Percentiles rank a stretch among this genome's conserved stretches.
phyloP scores from a whole-genome alignment of 2,329 filamentous ascomycete species.

The Didymella pomorum region DNA sequence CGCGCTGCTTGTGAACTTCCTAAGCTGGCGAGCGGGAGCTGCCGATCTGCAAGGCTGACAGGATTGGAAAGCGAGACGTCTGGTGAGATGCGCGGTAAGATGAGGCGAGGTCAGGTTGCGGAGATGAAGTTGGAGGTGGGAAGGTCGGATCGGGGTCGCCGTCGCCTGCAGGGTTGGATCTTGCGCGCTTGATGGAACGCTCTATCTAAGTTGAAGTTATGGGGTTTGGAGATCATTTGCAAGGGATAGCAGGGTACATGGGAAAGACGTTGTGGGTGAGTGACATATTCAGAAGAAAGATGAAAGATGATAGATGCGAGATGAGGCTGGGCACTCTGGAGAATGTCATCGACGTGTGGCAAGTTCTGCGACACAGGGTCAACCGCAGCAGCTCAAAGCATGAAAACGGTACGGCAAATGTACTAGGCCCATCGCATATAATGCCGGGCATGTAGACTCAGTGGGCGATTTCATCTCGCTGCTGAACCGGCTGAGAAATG shows the following conservation, averaged over 20 bases:
- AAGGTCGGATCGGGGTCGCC: constrained; percentile 2
- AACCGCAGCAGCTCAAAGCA: neutral
- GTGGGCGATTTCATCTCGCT: neutral
- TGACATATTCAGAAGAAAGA: neutral
- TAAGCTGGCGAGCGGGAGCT: constrained; percentile 2
- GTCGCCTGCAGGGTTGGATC: neutral
- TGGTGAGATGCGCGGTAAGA: neutral
- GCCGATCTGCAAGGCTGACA: constrained; percentile 15
- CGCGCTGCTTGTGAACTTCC: constrained; percentile 14
- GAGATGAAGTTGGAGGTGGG: constrained; percentile 6
- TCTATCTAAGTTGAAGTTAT: too few relatives aligned
- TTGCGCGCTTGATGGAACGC: too few relatives aligned
- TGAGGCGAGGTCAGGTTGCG: constrained; percentile 7
- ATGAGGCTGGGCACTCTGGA: neutral
- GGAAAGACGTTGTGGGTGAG: neutral
- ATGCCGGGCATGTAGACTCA: neutral
- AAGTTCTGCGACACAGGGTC: neutral
- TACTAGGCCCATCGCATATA: neutral
- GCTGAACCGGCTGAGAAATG: neutral
- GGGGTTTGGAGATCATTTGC: neutral
- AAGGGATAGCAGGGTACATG: neutral
- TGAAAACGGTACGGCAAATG: neutral
- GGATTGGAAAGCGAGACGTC: neutral
- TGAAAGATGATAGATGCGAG: neutral
- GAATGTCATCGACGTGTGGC: neutral